Percentiles rank a stretch among this genome's conserved stretches.
Evolutionary conservation across 1,284 basidiomycete genomes (phyloP).

Genomic region (Erythrobasidium hasegawianum): DNA sequence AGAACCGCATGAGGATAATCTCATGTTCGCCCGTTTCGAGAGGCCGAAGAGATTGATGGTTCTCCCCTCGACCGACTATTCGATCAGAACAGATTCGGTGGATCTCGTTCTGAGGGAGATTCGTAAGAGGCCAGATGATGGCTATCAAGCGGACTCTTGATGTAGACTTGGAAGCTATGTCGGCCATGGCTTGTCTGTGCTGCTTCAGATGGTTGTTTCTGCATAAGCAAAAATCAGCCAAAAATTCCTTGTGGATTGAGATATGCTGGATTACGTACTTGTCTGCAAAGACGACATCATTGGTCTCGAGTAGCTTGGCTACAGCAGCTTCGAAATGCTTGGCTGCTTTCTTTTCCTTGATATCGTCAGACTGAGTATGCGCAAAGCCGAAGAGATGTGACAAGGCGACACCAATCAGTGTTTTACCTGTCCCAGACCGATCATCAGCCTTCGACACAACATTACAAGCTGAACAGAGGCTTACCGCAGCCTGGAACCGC

Average conservation of each 20-base stretch:
- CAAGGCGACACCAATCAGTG: conserved; percentile 75
- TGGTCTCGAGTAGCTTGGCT: conserved; percentile 57
- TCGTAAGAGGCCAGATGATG: conserved; percentile 68
- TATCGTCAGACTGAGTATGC: conserved; percentile 90
- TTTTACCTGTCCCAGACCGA: conserved; percentile 87
- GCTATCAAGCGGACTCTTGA: conserved; percentile 63
- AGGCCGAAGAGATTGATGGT: conserved; percentile 74
- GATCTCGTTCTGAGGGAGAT: conserved; percentile 55
- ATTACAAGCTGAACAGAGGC: no score
- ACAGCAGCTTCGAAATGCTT: conserved; percentile 76
- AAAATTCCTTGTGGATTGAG: background rate
- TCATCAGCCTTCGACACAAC: background rate
- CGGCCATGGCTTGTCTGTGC: conserved; percentile 65
- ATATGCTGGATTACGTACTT: conserved; percentile 58
- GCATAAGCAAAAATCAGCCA: background rate
- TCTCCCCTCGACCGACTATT: conserved; percentile 67
- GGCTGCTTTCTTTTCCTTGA: conserved; percentile 72
- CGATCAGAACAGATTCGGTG: conserved; percentile 74
- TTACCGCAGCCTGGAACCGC: conserved; percentile 87
- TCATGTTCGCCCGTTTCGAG: conserved; percentile 63
- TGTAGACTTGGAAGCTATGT: conserved; percentile 42
- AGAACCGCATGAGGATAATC: conserved; percentile 73
- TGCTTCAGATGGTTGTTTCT: conserved; percentile 83
- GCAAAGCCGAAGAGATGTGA: conserved; percentile 71
- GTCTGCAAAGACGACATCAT: conserved; percentile 82